Evolutionary conservation across 495 filamentous ascomycete species (phyloP), one percentile per base, ranked within the genome.

Genomic region (Elaphomyces granulatus): DNA sequence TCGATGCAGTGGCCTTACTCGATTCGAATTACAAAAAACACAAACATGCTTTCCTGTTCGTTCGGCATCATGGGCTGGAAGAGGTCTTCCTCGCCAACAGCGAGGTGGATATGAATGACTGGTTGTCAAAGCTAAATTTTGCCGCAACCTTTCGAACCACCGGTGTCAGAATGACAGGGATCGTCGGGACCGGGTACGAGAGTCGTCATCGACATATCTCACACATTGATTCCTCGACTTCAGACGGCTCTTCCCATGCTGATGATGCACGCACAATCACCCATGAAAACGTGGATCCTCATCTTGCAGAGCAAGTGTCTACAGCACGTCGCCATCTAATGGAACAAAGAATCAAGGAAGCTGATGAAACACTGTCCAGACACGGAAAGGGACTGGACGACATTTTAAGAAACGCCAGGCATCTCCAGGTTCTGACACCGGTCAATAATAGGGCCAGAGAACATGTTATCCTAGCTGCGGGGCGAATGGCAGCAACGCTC

Each of bases 41-140:
- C 58, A 99, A 96, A 56, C 71, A 96, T 55, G 85, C 92, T 0
- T 93, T 99, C 53, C 67, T 87, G 3, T 87, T 94, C 47, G 80
- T 93, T 33, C 71, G 84, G n/a, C 83, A 86, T 42, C 83, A 85
- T 38, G 80, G 84, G 0, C 63, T 92, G 14, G 88, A 96, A 52
- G 90, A 99, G 53, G 78, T 82, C 9, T 82, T 99, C 40, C 67
- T 99, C 15, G 87, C 90, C 2, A 82, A 92, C 44, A 81, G 71
- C 20, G 92, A 96, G 44, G 60, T 65, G 2, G 92, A 96, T 38
- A 84, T 94, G 75, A 92, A 95, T 51, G 90, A 99, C 51, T 99
- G 90, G 90, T 63, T 99, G 17, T 83, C 81, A 3, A 93, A 94
- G 48, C 70, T 99, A 30, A 99, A 99, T 51, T 95, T 95, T 57